These are phyloP conservation scores for Sutorius australiensis DNA, from an alignment of 768 basidiomycete genomes.

Conservation along the genomic window DNA sequence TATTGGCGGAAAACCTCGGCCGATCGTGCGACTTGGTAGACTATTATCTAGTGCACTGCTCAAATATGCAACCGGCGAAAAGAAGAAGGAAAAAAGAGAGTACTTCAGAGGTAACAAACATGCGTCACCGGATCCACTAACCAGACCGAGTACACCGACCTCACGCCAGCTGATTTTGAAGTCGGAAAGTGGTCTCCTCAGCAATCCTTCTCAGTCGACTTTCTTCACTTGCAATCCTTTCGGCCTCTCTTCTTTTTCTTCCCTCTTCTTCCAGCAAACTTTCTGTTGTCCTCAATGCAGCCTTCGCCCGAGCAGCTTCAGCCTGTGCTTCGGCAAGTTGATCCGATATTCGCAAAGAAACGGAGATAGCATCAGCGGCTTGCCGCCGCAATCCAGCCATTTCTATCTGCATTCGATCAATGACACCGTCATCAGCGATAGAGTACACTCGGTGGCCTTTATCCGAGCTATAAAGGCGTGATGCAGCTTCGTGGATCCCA, in stretches of 20 bases:
- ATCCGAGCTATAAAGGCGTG: conserved; percentile 43
- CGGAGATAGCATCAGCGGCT: conserved; percentile 63
- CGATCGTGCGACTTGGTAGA: background rate
- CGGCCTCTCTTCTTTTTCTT: conserved; percentile 54
- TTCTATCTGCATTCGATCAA: conserved; percentile 66
- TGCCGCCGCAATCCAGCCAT: conserved; percentile 60
- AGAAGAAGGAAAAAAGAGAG: background rate
- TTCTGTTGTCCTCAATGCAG: conserved; percentile 53
- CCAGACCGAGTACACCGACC: background rate
- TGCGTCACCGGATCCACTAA: background rate
- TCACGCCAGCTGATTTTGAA: conserved; percentile 28
- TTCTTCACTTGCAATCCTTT: conserved; percentile 50
- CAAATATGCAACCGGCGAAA: background rate
- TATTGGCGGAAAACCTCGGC: background rate
- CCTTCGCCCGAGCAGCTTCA: conserved; percentile 53
- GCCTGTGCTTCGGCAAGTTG: conserved; percentile 64
- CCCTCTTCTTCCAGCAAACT: conserved; percentile 58
- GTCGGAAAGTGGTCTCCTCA: conserved; percentile 46
- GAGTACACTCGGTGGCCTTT: conserved; percentile 25
- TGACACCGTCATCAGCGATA: conserved; percentile 37
- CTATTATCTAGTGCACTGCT: background rate
- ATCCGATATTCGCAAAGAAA: conserved; percentile 62
- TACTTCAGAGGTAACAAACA: background rate
- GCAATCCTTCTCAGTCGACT: conserved; percentile 41
- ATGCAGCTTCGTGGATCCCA: conserved; percentile 30